Percentiles rank a stretch among this genome's conserved stretches.
Evolutionary conservation across 257 asterid genomes (phyloP).

Genomic region (Scutellaria barbata): DNA sequence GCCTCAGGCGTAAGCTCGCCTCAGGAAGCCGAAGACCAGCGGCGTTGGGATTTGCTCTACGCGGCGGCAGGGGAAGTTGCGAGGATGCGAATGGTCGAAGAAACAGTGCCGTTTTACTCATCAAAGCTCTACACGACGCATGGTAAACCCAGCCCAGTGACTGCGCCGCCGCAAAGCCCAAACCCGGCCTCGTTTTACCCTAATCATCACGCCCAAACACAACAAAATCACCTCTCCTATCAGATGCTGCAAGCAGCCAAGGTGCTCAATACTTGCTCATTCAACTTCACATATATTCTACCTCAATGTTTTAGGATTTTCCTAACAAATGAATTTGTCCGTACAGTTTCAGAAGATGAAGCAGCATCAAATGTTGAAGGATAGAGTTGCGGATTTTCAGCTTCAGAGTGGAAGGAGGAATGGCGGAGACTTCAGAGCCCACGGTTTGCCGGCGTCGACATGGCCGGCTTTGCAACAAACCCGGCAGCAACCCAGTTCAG

Average conservation of each 20-base stretch:
- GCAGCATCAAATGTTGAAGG: slow-evolving; percentile 42
- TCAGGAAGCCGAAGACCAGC: slow-evolving; percentile 37
- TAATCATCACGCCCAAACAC: slow-evolving; percentile 21
- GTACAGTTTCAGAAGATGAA: slow-evolving; percentile 46
- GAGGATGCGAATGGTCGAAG: slow-evolving; percentile 58
- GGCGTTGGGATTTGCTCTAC: slow-evolving; percentile 37
- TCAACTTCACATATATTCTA: neutral
- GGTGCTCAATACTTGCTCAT: slow-evolving; percentile 23
- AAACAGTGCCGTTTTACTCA: slow-evolving; percentile 44
- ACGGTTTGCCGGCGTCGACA: slow-evolving; percentile 26
- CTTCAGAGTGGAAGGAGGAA: slow-evolving; percentile 40
- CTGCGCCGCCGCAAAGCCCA: slow-evolving; percentile 24
- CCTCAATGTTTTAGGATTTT: neutral
- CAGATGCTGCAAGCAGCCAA: slow-evolving; percentile 54
- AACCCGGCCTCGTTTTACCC: slow-evolving; percentile 30
- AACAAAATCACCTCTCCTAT: slow-evolving; percentile 32
- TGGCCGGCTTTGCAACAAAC: slow-evolving; percentile 50
- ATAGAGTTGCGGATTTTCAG: slow-evolving; percentile 32
- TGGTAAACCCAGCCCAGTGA: slow-evolving; percentile 38
- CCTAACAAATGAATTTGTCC: no score
- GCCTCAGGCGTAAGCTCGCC: slow-evolving; percentile 50
- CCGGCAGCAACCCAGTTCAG: slow-evolving; percentile 44
- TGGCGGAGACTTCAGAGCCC: slow-evolving; percentile 21
- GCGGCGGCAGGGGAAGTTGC: slow-evolving; percentile 69
- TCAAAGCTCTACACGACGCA: slow-evolving; percentile 25